phyloP scores from a whole-genome alignment of 345 rosid species.

The Eucalyptus lansdowneana region DNA sequence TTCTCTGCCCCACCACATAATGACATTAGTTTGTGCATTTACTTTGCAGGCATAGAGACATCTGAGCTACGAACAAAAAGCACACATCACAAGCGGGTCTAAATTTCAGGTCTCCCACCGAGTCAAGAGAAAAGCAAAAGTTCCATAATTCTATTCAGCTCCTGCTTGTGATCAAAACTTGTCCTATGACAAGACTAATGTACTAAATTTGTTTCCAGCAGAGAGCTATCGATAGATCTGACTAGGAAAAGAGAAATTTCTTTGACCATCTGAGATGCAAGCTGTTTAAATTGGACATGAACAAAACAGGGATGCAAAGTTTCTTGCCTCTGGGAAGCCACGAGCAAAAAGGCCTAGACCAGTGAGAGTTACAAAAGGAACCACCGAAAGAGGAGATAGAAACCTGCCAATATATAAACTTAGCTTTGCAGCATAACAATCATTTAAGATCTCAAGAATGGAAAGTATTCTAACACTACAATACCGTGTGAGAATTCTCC shows the following conservation, averaged over 20 bases:
- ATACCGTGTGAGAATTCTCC: conserved; percentile 62
- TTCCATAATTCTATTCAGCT: neutral
- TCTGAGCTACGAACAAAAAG: neutral
- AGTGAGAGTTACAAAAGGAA: conserved; percentile 76
- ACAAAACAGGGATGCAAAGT: neutral
- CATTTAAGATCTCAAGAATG: neutral
- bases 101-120: neutral
- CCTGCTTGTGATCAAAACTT: neutral
- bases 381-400: conserved; percentile 70
- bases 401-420: conserved; percentile 22
- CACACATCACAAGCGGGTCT: neutral
- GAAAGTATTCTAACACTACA: neutral
- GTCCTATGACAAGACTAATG: neutral
- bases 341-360: conserved; percentile 62
- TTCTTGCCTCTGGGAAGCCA: conserved; percentile 71
- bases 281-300: neutral
- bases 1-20: neutral
- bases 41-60: neutral
- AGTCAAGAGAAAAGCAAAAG: neutral
- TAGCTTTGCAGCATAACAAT: neutral
- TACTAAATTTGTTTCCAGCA: neutral
- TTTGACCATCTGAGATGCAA: neutral
- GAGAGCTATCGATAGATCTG: neutral
- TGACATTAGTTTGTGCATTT: neutral
- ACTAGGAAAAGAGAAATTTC: neutral